Conservation (phyloP, 306 rosid species). For the Ormosia semicastrata region DNA sequence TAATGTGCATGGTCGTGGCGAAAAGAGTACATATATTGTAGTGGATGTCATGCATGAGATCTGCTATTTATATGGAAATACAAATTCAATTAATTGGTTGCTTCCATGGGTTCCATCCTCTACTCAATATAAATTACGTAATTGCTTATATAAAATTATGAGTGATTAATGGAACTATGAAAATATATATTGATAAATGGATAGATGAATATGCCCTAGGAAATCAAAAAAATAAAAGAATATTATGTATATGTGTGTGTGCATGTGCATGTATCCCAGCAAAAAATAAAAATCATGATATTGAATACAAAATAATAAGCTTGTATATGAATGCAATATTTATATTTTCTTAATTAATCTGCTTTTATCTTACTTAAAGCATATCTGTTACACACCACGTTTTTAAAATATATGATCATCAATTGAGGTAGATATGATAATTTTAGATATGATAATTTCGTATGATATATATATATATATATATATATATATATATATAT, state of each 20-base stretch:
- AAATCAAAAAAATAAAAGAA: background rate
- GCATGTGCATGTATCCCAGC: background rate
- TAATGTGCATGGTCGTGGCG: background rate
- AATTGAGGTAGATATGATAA: background rate
- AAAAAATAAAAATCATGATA: background rate
- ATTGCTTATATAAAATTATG: background rate
- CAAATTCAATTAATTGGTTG: background rate
- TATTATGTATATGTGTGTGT: background rate
- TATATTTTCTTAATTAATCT: background rate
- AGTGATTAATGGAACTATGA: background rate
- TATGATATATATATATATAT: no score
- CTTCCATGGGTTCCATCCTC: background rate
- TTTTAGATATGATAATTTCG: background rate
- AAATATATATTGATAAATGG: background rate
- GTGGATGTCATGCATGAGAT: conserved; percentile 5
- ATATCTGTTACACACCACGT: background rate
- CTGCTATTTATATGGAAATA: background rate
- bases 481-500: no score
- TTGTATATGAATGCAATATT: background rate
- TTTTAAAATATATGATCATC: background rate
- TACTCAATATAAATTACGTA: background rate
- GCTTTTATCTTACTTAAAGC: background rate
- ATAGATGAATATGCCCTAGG: background rate
- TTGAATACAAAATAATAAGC: background rate
- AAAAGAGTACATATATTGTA: background rate